Evolutionary conservation across 306 rosid genomes (phyloP).

Genomic region (Abrus pulchellus): DNA sequence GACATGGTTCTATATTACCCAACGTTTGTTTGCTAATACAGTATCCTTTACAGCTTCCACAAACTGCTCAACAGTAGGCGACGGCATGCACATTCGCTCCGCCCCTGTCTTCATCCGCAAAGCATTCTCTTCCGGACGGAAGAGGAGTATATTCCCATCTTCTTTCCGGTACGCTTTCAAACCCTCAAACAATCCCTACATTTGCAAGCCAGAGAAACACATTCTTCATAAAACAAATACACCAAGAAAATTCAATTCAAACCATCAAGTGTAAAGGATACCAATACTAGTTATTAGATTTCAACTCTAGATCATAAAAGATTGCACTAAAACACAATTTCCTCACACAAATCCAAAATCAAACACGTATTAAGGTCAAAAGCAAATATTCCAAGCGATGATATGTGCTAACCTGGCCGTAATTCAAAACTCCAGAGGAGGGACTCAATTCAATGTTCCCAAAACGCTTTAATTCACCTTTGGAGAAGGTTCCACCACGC

Average conservation of each 20-base stretch:
- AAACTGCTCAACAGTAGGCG: slow-evolving; percentile 85
- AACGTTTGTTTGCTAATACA: slow-evolving; percentile 90
- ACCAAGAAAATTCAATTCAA: slow-evolving; percentile 4
- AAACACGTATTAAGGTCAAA: slow-evolving; percentile 11
- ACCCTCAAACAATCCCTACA: slow-evolving; percentile 96
- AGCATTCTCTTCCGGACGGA: slow-evolving; percentile 96
- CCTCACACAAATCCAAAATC: slow-evolving; percentile 18
- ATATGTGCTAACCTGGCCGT: slow-evolving; percentile 79
- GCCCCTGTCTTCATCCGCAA: slow-evolving; percentile 84
- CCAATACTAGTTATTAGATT: not conserved
- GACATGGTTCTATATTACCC: slow-evolving; percentile 61
- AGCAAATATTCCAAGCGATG: not conserved
- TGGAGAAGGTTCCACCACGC: slow-evolving; percentile 67
- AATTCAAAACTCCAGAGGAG: slow-evolving; percentile 88
- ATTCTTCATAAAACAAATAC: slow-evolving; percentile 28
- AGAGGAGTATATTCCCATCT: slow-evolving; percentile 82
- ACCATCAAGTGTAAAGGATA: not conserved
- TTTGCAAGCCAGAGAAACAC: slow-evolving; percentile 32
- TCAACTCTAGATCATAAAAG: not conserved
- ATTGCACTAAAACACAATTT: not conserved
- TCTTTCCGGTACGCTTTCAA: slow-evolving; percentile 86
- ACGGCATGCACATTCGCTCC: slow-evolving; percentile 97
- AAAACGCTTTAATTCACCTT: slow-evolving; percentile 85
- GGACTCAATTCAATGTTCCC: slow-evolving; percentile 94
- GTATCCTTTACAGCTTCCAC: slow-evolving; percentile 90